Evolutionary conservation across 2,329 filamentous ascomycete species (phyloP), one percentile per base, ranked within the genome.

Genomic region (Pseudogymnoascus sp.): DNA sequence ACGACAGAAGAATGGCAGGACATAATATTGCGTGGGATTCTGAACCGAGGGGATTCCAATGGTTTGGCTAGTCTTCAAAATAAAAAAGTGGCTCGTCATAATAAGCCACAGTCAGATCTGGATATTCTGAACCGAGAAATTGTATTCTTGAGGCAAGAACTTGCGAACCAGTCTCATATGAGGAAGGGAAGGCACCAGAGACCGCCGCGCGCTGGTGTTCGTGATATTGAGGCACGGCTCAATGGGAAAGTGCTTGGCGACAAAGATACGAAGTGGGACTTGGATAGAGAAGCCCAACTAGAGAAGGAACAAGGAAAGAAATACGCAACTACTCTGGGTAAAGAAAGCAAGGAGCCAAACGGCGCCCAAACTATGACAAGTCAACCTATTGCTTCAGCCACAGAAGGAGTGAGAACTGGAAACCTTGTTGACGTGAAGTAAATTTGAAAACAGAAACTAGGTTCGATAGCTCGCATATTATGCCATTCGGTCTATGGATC

Each of bases 1-100:
- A 54, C 47, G n/a, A 54, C 29, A 35, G 47, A 54, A 17, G 47
- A 33, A 33, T 54, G 47, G 29, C 47, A 54, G n/a, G 47, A 54
- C 10, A 54, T 54, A 35, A 15, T 33, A 54, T 21, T 54, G 29
- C 29, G 15, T 17, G 47, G 47, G 15, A 21, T 54, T 7, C 15
- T 54, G 10, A 2, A 13, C 13, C 15, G 5, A 4, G 29, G 29
- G 8, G 21, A 35, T 33, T 7, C 15, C 15, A 54, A 13, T 5
- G 10, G 47, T 13, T 15, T 54, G 29, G 5, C 17, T 10, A 13
- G n/a, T 29, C 29, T 1, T 33, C 29, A 33, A 8, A 54, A 3
- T 33, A n/a, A 33, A 8, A 54, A 21, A 7, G 9, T 10, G 9
- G 29, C 47, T 21, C 29, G 10, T 1, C 47, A 21, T 33, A 54